Base-by-base conservation (phyloP, 768 basidiomycete genomes). In the Mycena leptocephala region DNA sequence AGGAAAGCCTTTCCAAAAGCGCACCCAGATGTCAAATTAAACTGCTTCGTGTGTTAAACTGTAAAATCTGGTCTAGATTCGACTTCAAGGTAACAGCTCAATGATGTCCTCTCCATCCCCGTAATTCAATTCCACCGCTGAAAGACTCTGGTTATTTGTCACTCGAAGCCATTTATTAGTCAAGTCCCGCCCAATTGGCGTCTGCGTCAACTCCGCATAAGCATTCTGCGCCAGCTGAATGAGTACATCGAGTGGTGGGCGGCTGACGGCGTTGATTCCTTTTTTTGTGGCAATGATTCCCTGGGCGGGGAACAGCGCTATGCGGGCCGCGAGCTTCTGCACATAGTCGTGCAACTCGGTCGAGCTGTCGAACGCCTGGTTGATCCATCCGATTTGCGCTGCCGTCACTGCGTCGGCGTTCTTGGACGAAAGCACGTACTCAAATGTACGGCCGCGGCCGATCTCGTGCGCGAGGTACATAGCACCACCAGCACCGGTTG, bases 231-330 rank as follows among this genome's bases (percentile, higher is more conserved):
- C 59, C 41, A 32, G 20, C 59, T 62, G 39, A n/a, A 72, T 55
- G 20, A 62, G 24, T 20, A 63, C 61, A n/a, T 72, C 70, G 10
- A 43, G n/a, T n/a, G 43, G 59, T 24, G 70, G 70, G 28, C 70
- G 70, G 61, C 70, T 72, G 26, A 64, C 70, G n/a, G 70, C 70
- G 48, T 72, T 72, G 61, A 72, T 63, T 35, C 59, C 70, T 18
- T 20, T 22, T 32, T 72, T 72, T 7, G 70, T 72, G 10, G 20
- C 70, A 11, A n/a, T n/a, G 28, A 72, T 72, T 13, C 70, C 70
- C n/a, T 20, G 26, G 14, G 62, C 22, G 30, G 70, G 70, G 35
- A 72, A 72, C 35, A 72, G 22, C 46, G 70, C 70, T 14, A 72
- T 72, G 20, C 70, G 70, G 22, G 59, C 46, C 39, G 70, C 70